Evolutionary conservation across 1,284 basidiomycete species (phyloP).

Genomic region (Ustilago shanxiensis): DNA sequence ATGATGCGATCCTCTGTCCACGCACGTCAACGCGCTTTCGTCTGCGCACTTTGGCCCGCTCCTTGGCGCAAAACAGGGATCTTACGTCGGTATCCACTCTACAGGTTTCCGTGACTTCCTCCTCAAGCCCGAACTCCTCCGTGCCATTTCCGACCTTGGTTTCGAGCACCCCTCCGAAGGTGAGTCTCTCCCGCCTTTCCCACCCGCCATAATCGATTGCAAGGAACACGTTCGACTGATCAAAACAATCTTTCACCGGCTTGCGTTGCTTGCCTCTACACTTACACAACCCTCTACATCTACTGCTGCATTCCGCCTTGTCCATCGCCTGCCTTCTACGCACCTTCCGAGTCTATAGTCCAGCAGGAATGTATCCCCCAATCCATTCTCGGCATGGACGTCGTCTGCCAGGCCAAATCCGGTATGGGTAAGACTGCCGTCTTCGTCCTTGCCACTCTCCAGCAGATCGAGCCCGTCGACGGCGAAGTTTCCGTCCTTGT

Average conservation of each 20-base stretch:
- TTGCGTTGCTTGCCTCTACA: background rate
- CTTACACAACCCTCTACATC: too few species aligned
- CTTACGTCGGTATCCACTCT: constrained; percentile 70
- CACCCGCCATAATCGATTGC: too few species aligned
- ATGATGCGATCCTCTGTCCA: background rate
- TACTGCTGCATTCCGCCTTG: background rate
- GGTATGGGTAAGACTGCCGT: constrained; percentile 99
- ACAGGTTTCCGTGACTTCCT: constrained; percentile 80
- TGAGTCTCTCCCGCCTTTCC: constrained; percentile 71
- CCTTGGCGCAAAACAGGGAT: constrained; percentile 53
- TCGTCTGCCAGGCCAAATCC: constrained; percentile 99
- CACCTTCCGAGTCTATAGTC: constrained; percentile 74
- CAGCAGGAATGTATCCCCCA: constrained; percentile 99
- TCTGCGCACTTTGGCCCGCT: background rate
- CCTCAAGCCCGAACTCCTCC: constrained; percentile 94
- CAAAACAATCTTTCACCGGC: background rate
- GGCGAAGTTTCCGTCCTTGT: constrained; percentile 98
- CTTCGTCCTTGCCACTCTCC: constrained; percentile 96
- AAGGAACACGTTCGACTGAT: background rate
- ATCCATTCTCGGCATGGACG: constrained; percentile 99
- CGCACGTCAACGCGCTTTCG: background rate
- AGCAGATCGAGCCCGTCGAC: constrained; percentile 98
- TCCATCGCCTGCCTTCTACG: background rate
- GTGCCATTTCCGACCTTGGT: constrained; percentile 97
- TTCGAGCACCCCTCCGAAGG: constrained; percentile 99